Evolutionary conservation across 2,329 filamentous ascomycete genomes (phyloP).

Genomic region (Aspergillus hortae): DNA sequence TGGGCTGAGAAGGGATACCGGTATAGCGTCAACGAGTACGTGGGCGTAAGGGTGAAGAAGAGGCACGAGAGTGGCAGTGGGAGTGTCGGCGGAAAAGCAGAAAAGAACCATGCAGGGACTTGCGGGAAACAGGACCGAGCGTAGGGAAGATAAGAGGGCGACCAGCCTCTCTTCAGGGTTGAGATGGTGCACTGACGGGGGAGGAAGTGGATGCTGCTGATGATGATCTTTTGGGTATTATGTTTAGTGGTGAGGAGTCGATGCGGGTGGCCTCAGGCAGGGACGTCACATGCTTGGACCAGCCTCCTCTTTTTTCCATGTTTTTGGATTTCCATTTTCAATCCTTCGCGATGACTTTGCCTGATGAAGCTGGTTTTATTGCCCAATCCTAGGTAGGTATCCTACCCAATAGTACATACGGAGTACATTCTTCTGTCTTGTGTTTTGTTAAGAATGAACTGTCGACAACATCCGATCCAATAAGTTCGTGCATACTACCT

Average conservation of each 20-base stretch:
- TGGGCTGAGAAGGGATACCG: neutral
- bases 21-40: neutral
- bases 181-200: neutral
- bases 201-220: neutral
- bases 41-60: constrained; percentile 11
- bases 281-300: neutral
- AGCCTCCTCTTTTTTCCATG: neutral
- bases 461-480: too few species aligned
- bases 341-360: neutral
- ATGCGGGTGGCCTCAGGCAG: neutral
- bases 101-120: neutral
- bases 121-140: neutral
- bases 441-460: too few species aligned
- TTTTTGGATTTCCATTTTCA: neutral
- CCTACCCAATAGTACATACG: neutral
- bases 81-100: constrained; percentile 2
- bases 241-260: neutral
- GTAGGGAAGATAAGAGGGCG: neutral
- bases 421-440: too few species aligned
- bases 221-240: too few species aligned
- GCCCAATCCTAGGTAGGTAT: neutral
- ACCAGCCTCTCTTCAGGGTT: neutral
- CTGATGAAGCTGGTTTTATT: neutral
- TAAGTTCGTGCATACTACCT: too few species aligned
- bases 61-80: constrained; percentile 1